Evolutionary conservation across 1,284 basidiomycete species (phyloP), one percentile per base, ranked within the genome.

Genomic region (Inonotus obliquus): DNA sequence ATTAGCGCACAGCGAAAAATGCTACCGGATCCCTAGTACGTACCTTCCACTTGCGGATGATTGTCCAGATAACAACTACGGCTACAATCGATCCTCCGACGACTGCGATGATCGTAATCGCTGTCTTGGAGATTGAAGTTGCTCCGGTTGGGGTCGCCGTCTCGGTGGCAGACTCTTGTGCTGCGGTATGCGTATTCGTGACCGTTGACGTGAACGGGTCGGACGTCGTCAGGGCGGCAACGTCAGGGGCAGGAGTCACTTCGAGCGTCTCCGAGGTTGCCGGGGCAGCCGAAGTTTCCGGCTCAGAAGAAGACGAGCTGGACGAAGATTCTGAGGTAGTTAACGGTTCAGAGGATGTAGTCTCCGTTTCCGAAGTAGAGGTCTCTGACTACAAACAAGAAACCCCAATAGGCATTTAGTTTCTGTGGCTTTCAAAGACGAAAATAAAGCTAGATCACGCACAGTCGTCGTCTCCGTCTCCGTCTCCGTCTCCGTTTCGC

Each of bases 11-110:
- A 4, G 35, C 41, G 19, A 10, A 54, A 55, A 41, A 23, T 41
- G 32, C 19, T 17, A 38, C 17, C 6, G 19, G 23, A 35, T 52
- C 4, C 4, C 2, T 10, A 7, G 21, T 23, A 37, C 23, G 9
- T 45, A 55, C 54, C 54, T 94, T 94, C 89, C 89, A 93, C 75
- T 94, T 94, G 76, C 93, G 87, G 80, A 94, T 91, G 69, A 92
- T 77, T 39, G 92, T 94, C 90, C 90, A 95, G 65, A 87, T 79
- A 66, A 92, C 83, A 57, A 81, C 80, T 38, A 86, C 73, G 44
- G 81, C 85, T 65, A 85, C 92, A 49, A 93, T 71, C 49, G 81
- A 83, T 4, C 85, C 79, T 9, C 84, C 90, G 54, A 91, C 77
- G 47, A 85, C 83, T 66, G 92, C 86, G 67, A 95, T 77, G 54